Base-by-base conservation (phyloP, 257 asterid genomes). In the Ehretia macrophylla region DNA sequence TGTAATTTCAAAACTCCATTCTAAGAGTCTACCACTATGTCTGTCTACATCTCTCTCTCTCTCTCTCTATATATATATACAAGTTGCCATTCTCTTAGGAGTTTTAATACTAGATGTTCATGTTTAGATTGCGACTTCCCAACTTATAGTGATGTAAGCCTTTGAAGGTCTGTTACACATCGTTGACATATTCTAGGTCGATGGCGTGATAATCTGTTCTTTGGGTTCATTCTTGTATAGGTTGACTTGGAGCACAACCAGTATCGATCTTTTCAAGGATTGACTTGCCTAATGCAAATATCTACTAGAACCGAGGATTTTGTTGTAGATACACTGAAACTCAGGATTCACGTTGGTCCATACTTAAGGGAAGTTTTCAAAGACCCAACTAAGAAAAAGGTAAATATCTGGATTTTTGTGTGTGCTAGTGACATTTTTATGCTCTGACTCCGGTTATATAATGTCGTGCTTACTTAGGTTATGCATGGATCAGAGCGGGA, bases 181-280 rank as follows among this genome's bases (percentile, higher is more conserved):
- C 35, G 4, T 27, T 27, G 35, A 27, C 6, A 27, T 27, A 27
- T 27, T 27, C 6, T 27, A 27, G 35, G 35, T 27, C 35, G 6
- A 3, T 27, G 3, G 6, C 47, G 2, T 63, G 16, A 16, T 20
- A 13, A 45, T 11, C 1, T 14, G 12, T 68, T 23, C 38, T 48
- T 66, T 67, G 61, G 17, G 58, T 35, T 57, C 39, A 38, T 72
- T 70, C 16, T 72, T 64, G 46, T 71, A 57, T 69, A 90, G 98
- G 96, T 93, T 75, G 99, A 93, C 81, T 79, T 93, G 84, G 99
- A 93, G 67, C 99, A 93, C 75, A 89, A 93, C 67, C 97, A 86
- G 79, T 89, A 89, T 68, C 76, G 99, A 62, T 93, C 99, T 37
- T 93, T 86, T 77, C 99, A 93, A 80, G 99, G 99, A 23, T 58